phyloP scores from a whole-genome alignment of 345 rosid genomes.

The Excoecaria cochinchinensis region DNA sequence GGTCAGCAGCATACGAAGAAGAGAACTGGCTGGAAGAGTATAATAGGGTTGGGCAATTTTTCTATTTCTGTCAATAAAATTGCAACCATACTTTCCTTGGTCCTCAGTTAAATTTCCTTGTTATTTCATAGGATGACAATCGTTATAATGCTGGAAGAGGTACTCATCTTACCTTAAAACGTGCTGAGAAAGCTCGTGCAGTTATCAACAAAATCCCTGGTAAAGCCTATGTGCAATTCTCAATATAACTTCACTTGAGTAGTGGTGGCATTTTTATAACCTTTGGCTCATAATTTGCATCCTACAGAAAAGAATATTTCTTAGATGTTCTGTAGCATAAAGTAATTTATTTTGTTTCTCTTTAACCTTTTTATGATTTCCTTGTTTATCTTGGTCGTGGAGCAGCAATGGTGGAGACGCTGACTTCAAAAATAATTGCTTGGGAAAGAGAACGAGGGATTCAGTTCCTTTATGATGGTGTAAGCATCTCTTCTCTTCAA shows the following conservation, averaged over 20 bases:
- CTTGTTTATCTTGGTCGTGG: conserved; percentile 19
- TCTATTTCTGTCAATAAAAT: background rate
- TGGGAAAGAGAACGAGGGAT: conserved; percentile 70
- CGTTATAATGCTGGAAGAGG: conserved; percentile 80
- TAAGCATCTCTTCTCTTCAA: conserved; percentile 35
- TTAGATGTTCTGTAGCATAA: background rate
- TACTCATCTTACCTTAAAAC: conserved; percentile 63
- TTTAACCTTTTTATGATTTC: background rate
- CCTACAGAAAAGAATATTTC: background rate
- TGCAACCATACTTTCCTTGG: background rate
- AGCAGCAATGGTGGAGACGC: conserved; percentile 60
- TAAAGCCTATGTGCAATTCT: conserved; percentile 20
- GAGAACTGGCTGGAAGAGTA: conserved; percentile 83
- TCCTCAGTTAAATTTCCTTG: conserved; percentile 17
- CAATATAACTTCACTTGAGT: background rate
- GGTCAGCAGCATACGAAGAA: conserved; percentile 70
- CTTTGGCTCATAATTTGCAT: background rate
- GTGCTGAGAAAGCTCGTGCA: conserved; percentile 73
- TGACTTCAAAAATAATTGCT: conserved; percentile 45
- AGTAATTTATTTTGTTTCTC: background rate
- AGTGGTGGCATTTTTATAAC: background rate
- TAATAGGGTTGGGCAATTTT: conserved; percentile 45
- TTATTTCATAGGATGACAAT: conserved; percentile 51
- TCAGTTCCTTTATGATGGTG: conserved; percentile 74
- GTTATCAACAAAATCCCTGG: conserved; percentile 72